Evolutionary conservation across 306 rosid species (phyloP).

Genomic region (Cucurbita ficifolia): DNA sequence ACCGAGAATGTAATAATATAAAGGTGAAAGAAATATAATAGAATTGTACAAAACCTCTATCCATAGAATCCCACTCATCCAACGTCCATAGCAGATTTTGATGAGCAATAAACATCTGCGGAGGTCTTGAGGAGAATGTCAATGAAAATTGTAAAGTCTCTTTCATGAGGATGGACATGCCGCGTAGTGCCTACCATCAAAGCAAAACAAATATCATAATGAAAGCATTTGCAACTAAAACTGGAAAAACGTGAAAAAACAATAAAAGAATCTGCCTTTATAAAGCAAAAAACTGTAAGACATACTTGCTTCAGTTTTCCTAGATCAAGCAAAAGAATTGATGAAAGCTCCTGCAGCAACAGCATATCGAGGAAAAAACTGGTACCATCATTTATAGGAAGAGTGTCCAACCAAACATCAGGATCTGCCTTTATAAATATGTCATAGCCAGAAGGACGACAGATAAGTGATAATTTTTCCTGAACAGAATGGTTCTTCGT

Average conservation of each 20-base stretch:
- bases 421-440: conserved; percentile 26
- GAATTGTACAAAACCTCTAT: conserved; percentile 39
- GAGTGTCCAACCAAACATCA: conserved; percentile 45
- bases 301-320: conserved; percentile 33
- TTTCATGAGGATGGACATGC: conserved; percentile 28
- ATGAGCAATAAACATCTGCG: conserved; percentile 75
- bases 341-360: conserved; percentile 46
- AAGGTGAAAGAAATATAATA: neutral
- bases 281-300: neutral
- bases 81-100: conserved; percentile 57
- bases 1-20: neutral
- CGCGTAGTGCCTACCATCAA: conserved; percentile 23
- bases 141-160: conserved; percentile 44
- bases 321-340: conserved; percentile 32
- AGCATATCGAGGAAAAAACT: conserved; percentile 62
- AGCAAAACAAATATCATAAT: conserved; percentile 9
- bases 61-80: conserved; percentile 37
- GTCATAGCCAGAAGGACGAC: conserved; percentile 40
- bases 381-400: conserved; percentile 37
- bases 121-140: conserved; percentile 69
- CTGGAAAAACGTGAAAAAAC: neutral
- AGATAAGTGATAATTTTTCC: conserved; percentile 21
- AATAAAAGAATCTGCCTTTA: neutral
- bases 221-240: neutral
- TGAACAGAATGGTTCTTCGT: conserved; percentile 11